A percentile compares a stretch with the other conserved stretches of the same genome.
These are phyloP conservation scores for Metschnikowia lachancei DNA, from an alignment of 805 yeast species.

Conservation along the genomic window DNA sequence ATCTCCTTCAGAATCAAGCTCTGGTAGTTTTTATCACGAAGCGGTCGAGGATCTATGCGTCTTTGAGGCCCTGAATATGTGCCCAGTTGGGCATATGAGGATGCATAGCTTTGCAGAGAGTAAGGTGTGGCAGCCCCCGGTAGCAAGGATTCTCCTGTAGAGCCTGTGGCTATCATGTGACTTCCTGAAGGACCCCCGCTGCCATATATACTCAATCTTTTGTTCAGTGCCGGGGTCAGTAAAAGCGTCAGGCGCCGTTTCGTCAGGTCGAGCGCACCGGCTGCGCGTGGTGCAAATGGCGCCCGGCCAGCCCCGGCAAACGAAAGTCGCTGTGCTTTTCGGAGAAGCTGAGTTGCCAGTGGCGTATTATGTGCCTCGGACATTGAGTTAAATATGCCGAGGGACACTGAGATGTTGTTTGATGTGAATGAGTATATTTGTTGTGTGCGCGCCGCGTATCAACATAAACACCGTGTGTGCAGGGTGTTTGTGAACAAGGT, in stretches of 20 bases:
- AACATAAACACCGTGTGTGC: not conserved
- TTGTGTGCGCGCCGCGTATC: not conserved
- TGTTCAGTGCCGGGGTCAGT: constrained; percentile 35
- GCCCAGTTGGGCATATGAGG: constrained; percentile 1
- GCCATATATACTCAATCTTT: constrained; percentile 16
- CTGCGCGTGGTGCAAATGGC: constrained; percentile 20
- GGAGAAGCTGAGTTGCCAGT: constrained; percentile 16
- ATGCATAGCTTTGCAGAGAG: constrained; percentile 9
- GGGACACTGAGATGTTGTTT: not conserved
- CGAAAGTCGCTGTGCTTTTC: constrained; percentile 19
- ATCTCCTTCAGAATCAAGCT: constrained; percentile 63
- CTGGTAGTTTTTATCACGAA: constrained; percentile 71
- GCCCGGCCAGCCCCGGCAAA: constrained; percentile 21
- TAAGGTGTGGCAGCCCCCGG: constrained; percentile 8
- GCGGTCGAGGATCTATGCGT: constrained; percentile 65
- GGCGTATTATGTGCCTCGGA: constrained; percentile 16
- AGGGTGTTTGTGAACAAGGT: not conserved
- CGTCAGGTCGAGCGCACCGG: constrained; percentile 20
- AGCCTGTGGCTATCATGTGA: not conserved
- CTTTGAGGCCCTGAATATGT: not conserved
- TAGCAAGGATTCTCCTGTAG: not conserved
- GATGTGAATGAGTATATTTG: not conserved
- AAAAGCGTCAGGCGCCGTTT: constrained; percentile 31
- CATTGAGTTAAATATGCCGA: constrained; percentile 1
- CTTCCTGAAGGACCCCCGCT: constrained; percentile 5